Evolutionary conservation across 164 flowering plant genomes (phyloP), one percentile per base, ranked within the genome.

Genomic region (Magnolia changhungtana): DNA sequence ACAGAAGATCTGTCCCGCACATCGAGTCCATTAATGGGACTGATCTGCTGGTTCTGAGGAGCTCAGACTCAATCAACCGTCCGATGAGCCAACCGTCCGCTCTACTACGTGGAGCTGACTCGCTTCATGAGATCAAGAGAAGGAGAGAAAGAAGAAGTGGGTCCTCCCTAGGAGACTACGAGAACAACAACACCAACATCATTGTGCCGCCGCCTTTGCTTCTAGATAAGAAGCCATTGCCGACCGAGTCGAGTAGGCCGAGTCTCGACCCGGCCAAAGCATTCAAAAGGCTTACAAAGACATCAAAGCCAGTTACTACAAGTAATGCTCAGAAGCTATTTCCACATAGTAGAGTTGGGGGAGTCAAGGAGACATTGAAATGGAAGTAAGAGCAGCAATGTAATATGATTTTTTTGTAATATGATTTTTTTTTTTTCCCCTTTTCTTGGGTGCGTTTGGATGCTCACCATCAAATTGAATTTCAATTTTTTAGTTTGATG

Each of bases 211-310:
- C 6, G 50, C 76, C 74, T 68, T 83, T 37, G 37, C 72, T 20
- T 67, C 45, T 73, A 2, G 86, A 83, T 64, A 87, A 83, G 76
- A 83, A 80, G 76, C 72, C 65, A 55, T 4, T 76, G 10, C 78
- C 81, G 63, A 75, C 29, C 63, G 89, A 86, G n/a, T 9, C 63
- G 24, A 82, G 81, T 10, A 90, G 80, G 81, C 76, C 68, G 2
- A 85, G 87, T 69, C 84, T 79, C 71, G 91, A 87, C 73, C 80
- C 88, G 24, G 55, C 87, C 0, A 90, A 80, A 79, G 82, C 89
- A 61, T 68, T 81, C 11, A 77, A 85, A 55, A 83, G 92, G 29
- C 76, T 90, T 66, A 87, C 86, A 76, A 76, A 86, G 76, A 80
- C 78, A 79, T 84, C 73, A 74, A 69, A 88, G 68, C 76, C 50